Evolutionary conservation across 2,329 filamentous ascomycete species (phyloP), one percentile per base, ranked within the genome.

Genomic region (Bipolaris bicolor): DNA sequence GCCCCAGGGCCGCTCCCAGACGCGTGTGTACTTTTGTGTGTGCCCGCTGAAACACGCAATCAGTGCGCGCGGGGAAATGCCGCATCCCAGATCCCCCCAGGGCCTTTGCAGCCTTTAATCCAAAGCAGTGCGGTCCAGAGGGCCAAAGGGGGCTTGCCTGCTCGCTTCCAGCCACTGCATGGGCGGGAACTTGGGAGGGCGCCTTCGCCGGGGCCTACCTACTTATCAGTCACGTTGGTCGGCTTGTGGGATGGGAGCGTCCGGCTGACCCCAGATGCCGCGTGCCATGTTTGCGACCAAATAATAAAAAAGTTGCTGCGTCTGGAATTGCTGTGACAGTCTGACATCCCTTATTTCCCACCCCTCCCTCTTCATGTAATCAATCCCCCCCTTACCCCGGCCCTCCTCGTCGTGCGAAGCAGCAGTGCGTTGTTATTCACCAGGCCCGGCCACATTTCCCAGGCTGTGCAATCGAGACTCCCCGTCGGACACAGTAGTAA

Each of bases 151-250:
- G 29, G 43, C 49, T 39, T 37, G 57, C 58, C 45, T 58, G 41
- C 47, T 62, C 49, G 55, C 37, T 52, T 37, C 51, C 52, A 64
- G 63, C 64, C 63, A 66, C 59, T 47, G 49, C 51, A 50, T 43
- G 52, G 54, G 44, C 58, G 40, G 13, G 20, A 63, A 54, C 57
- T 63, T 55, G 60, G 63, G 58, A 58, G 55, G 51, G 43, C 24
- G 48, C 46, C 36, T 22, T 39, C 37, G 53, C 60, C 53, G 56
- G 59, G 61, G 57, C 49, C 50, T 26, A 59, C 55, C 41, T 26
- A 58, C 54, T 60, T 65, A 63, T 63, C 63, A 57, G 63, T 57
- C 62, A 66, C 64, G 62, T 57, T 67, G 66, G 55, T 64, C 53
- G 41, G 46, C 47, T 58, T 52, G 37, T 51, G 58, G 52, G 48